Evolutionary conservation across 176 grass and related monocot genomes (phyloP), one percentile per base, ranked within the genome.

Genomic region (Oryza nivara): DNA sequence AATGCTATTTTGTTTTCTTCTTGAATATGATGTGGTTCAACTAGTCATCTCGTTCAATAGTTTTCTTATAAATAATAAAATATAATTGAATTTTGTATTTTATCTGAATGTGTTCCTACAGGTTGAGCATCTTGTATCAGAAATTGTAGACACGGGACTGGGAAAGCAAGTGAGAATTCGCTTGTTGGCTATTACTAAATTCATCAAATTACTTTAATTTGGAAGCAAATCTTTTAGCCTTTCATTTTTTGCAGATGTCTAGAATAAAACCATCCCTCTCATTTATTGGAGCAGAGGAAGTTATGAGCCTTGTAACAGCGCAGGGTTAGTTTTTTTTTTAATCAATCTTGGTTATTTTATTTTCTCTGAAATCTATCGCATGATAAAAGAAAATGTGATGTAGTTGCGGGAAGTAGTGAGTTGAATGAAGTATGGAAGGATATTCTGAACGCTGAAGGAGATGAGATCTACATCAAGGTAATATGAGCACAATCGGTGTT

Each of bases 401-500:
- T 85, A 99, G 96, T 99, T 89, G 93, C 96, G 32, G 88, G 92
- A 88, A 91, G 84, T 80, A 78, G 76, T 48, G 93, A 99, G 68
- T 73, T 99, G 77, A 99, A 92, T 84, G 91, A 82, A 85, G 96
- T 99, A 34, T 99, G 96, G 96, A 99, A 92, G 87, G 96, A 96
- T 78, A 91, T 99, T 86, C 86, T 99, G 61, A 65, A 96, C 78
- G 86, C 96, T 83, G 93, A 99, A 84, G 96, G 91, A 30, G 96
- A 99, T 77, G 96, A 99, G 78, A 99, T 99, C 81, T 99, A 98
- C 82, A 85, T 98, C 36, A 99, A 99, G 96, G 96, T 96, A 87
- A 87, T 61, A 54, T 73, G 41, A 40, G 11, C 23, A 43, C 73
- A 61, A 46, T 74, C 70, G 13, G 30, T 85, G 30, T 56, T 80